phyloP scores from a whole-genome alignment of 495 filamentous ascomycete species.

The Chaetomidium leptoderma region DNA sequence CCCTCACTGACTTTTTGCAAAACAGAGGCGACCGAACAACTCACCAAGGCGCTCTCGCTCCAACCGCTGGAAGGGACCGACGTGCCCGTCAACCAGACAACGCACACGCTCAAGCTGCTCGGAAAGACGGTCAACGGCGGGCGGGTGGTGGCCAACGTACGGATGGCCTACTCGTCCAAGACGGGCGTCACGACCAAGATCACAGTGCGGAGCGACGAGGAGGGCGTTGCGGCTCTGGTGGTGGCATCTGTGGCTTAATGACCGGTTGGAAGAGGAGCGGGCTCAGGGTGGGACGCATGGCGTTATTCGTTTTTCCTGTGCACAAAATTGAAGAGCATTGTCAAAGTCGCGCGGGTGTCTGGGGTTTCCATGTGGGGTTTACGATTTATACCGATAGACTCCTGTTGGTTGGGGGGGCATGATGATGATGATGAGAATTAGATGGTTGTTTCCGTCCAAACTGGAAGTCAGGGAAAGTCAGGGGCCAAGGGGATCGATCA shows the following conservation, averaged over 20 bases:
- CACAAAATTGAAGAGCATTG: conserved; percentile 15
- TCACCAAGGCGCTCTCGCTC: conserved; percentile 78
- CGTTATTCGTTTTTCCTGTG: conserved; percentile 19
- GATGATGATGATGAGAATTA: background rate
- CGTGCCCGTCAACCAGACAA: conserved; percentile 77
- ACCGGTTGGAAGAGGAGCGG: too few species aligned
- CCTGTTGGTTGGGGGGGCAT: background rate
- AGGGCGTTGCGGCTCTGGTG: conserved; percentile 79
- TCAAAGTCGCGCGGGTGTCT: conserved; percentile 5
- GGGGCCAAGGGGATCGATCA: background rate
- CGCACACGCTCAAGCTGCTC: conserved; percentile 91
- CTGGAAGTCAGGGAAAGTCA: background rate
- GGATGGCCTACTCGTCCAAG: conserved; percentile 92
- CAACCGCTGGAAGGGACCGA: conserved; percentile 94
- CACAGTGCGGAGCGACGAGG: conserved; percentile 83
- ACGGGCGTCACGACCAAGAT: conserved; percentile 93
- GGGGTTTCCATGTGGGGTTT: conserved; percentile 4
- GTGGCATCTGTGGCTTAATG: conserved; percentile 77
- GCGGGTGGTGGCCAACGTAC: conserved; percentile 76
- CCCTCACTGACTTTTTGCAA: background rate
- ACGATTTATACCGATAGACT: conserved; percentile 12
- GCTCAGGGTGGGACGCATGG: conserved; percentile 26
- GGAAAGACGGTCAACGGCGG: conserved; percentile 93
- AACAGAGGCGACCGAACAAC: conserved; percentile 88
- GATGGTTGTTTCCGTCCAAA: background rate